Conservation (phyloP, 306 rosid genomes). For the Betula pendula region DNA sequence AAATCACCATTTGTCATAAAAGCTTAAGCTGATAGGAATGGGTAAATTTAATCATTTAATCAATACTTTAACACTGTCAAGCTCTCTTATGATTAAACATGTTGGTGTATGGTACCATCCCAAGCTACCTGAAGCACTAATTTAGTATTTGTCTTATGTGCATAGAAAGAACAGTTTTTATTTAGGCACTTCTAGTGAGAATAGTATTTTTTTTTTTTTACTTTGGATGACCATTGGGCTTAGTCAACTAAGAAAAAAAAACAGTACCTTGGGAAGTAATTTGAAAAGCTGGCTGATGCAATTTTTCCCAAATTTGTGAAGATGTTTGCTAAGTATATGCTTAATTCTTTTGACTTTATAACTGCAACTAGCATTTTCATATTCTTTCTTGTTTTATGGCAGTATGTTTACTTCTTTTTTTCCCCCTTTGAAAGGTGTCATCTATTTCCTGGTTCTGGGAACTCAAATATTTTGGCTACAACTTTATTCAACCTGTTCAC, state of each 20-base stretch:
- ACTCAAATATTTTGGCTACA: conserved; percentile 10
- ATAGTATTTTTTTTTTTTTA: background rate
- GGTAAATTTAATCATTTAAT: too few relatives aligned
- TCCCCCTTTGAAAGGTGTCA: background rate
- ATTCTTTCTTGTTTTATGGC: background rate
- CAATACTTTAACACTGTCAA: too few relatives aligned
- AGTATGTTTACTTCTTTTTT: background rate
- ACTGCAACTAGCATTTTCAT: background rate
- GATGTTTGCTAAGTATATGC: background rate
- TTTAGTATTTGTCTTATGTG: too few relatives aligned
- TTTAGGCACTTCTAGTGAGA: too few relatives aligned
- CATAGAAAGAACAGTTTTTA: too few relatives aligned
- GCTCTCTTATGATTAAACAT: too few relatives aligned
- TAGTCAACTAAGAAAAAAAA: background rate
- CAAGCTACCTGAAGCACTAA: too few relatives aligned
- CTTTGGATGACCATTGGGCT: background rate
- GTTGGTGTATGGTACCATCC: too few relatives aligned
- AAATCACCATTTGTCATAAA: too few relatives aligned
- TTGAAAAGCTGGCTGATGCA: background rate
- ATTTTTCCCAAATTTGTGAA: background rate
- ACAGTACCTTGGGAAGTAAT: background rate
- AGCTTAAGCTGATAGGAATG: too few relatives aligned
- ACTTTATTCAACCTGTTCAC: conserved; percentile 27
- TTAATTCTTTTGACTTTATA: background rate
- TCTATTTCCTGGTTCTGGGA: conserved; percentile 36